These are phyloP conservation scores for Larix kaempferi DNA, from an alignment of 75 land plant species.

Conservation along the genomic window DNA sequence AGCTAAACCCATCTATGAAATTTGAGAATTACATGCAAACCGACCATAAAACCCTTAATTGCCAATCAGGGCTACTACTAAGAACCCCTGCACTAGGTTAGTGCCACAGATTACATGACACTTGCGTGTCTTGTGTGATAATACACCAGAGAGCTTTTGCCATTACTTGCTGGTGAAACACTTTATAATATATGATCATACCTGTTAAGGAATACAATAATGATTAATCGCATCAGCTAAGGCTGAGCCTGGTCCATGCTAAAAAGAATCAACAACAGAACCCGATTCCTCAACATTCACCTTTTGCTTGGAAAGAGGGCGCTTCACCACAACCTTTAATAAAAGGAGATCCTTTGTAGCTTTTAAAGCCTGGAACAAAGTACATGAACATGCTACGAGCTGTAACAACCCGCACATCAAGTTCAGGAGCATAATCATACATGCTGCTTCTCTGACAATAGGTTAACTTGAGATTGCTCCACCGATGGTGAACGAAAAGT, in stretches of 20 bases:
- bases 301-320: not conserved
- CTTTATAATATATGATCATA: constrained; percentile 9
- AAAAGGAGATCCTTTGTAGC: not conserved
- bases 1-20: not conserved
- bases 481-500: constrained; percentile 6
- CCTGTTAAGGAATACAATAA: constrained; percentile 12
- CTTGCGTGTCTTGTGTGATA: constrained; percentile 11
- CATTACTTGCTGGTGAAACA: constrained; percentile 11
- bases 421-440: not conserved
- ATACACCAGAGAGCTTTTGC: not conserved
- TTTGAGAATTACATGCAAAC: constrained; percentile 3
- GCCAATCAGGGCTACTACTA: not conserved
- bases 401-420: constrained; percentile 9
- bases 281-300: not conserved
- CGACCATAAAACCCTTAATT: not conserved
- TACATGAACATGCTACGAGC: constrained; percentile 11
- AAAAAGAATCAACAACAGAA: constrained; percentile 12
- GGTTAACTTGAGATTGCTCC: constrained; percentile 1
- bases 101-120: constrained; percentile 10
- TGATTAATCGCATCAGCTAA: not conserved
- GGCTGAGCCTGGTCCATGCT: not conserved
- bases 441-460: constrained; percentile 3
- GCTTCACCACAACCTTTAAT: constrained; percentile 8
- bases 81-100: not conserved
- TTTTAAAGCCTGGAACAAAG: constrained; percentile 1